Base-by-base conservation (phyloP, 1,284 basidiomycete genomes). In the Flammula alnicola region DNA sequence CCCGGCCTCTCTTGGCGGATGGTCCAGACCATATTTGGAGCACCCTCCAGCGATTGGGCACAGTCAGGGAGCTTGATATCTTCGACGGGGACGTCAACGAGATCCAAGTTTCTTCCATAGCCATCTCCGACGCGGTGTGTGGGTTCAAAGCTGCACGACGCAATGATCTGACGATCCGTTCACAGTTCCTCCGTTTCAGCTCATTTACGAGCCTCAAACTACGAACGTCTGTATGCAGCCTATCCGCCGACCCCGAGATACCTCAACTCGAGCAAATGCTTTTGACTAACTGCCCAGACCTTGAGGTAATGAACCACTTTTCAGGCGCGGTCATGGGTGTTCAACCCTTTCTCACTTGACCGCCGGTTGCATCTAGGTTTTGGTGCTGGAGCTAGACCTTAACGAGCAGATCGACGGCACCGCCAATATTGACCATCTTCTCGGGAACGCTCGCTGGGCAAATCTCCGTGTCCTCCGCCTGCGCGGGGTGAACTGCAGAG, bases 381-480 rank as follows among this genome's bases (percentile, higher is more conserved):
- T n/a, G n/a, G n/a, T n/a, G n/a, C n/a, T n/a, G n/a, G n/a, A n/a
- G 3, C 27, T 52, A 22, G 45, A 12, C 2, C 16, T 52, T 4
- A 40, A 47, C 5, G 33, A 43, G 27, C 6, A 26, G 1, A 0
- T 39, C 14, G 4, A 37, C 10, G 29, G 29, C 14, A 52, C 45
- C 7, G 46, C 45, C 16, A 48, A 48, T 33, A 38, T 52, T 12
- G 32, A 52, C 27, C 4, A 44, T 19, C 19, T 52, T 11, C 46
- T 47, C 19, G 17, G 10, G 2, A 22, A 16, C 9, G 51, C 45
- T 6, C 16, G n/a, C 12, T 52, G 39, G 50, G 39, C 50, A 29
- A 52, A 47, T 5, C 39, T 52, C 5, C 39, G 51, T 25, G 23
- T 39, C 3, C 40, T 52, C 6, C 51, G 32, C 19, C 26, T 48